phyloP scores from a whole-genome alignment of 1,284 basidiomycete species.

The Volvariella surrecta region DNA sequence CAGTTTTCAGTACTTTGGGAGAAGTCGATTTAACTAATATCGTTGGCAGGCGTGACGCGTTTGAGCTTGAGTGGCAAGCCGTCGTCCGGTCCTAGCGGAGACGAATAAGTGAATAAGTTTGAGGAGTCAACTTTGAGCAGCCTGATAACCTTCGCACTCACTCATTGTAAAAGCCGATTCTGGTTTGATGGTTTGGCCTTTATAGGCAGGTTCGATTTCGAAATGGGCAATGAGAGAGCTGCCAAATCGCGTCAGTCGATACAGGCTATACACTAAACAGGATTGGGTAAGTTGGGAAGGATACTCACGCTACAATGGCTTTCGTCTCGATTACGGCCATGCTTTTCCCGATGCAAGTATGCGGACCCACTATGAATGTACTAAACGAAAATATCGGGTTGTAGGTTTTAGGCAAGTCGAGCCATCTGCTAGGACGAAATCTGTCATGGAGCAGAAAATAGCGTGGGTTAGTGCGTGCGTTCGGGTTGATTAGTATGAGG shows the following conservation, averaged over 20 bases:
- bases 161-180: slow-evolving; percentile 36
- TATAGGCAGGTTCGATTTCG: slow-evolving; percentile 30
- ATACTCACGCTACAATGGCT: slow-evolving; percentile 30
- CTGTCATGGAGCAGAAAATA: slow-evolving; percentile 13
- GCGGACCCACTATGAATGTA: slow-evolving; percentile 38
- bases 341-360: slow-evolving; percentile 41
- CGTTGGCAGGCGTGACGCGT: too few species aligned
- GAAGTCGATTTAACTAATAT: too few species aligned
- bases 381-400: slow-evolving; percentile 28
- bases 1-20: too few species aligned
- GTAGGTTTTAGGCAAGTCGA: slow-evolving; percentile 27
- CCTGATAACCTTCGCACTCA: too few species aligned
- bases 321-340: slow-evolving; percentile 49
- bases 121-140: too few species aligned
- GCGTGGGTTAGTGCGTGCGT: background rate
- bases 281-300: background rate
- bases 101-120: too few species aligned
- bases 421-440: slow-evolving; percentile 35
- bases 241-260: background rate
- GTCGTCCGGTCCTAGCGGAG: too few species aligned
- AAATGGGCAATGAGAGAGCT: slow-evolving; percentile 32
- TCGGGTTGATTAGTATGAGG: background rate
- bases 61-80: too few species aligned
- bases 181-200: slow-evolving; percentile 28
- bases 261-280: background rate